Evolutionary conservation across 306 rosid species (phyloP).

Genomic region (Glycine soja): DNA sequence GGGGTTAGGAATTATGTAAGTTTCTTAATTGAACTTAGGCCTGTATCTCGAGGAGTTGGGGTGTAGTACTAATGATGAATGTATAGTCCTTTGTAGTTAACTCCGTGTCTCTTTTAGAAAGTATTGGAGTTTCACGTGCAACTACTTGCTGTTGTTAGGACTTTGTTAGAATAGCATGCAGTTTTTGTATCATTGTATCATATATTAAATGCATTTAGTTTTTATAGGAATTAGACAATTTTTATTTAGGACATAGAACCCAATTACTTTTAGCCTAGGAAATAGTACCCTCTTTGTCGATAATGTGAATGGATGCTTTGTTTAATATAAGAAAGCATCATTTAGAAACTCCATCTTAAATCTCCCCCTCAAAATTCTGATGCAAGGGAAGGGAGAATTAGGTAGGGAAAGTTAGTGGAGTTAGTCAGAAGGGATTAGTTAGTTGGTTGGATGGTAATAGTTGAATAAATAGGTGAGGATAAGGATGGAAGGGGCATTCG

Average conservation of each 20-base stretch:
- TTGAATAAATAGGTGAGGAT: neutral
- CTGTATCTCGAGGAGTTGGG: neutral
- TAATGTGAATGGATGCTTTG: neutral
- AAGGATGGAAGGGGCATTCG: slow-evolving; percentile 7
- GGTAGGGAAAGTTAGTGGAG: neutral
- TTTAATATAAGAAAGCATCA: neutral
- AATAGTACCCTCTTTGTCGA: neutral
- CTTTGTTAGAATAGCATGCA: neutral
- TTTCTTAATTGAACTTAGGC: neutral
- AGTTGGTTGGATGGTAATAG: neutral
- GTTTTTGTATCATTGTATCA: too few species aligned
- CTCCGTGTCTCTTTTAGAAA: slow-evolving; percentile 18
- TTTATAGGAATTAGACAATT: neutral
- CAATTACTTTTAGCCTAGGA: neutral
- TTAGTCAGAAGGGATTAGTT: neutral
- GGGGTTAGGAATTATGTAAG: slow-evolving; percentile 14
- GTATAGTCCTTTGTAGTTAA: neutral
- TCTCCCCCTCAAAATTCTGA: neutral
- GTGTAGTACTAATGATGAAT: neutral
- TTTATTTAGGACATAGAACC: neutral
- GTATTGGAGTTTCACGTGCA: slow-evolving; percentile 24
- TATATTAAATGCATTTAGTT: neutral
- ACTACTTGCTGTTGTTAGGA: neutral
- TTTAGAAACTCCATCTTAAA: neutral
- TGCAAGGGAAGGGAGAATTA: neutral